A percentile compares a stretch with the other conserved stretches of the same genome.
phyloP scores from a whole-genome alignment of 2,329 filamentous ascomycete species.

The Penicillium capsulatum region DNA sequence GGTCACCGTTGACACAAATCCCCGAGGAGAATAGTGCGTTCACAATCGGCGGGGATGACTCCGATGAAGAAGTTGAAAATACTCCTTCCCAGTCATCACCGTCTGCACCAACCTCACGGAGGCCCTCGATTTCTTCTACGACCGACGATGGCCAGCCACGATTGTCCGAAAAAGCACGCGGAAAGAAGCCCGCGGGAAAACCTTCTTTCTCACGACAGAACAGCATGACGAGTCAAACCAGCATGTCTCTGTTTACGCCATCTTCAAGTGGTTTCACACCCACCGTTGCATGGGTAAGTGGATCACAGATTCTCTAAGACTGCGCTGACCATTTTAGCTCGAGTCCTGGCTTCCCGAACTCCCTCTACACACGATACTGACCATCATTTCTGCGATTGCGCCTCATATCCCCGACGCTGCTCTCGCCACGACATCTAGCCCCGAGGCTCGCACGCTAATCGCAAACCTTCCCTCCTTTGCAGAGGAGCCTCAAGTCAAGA shows the following conservation, averaged over 20 bases:
- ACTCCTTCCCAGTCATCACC: conserved; percentile 57
- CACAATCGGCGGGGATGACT: conserved; percentile 71
- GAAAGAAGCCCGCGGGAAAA: conserved; percentile 85
- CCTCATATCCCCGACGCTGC: conserved; percentile 49
- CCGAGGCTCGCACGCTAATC: conserved; percentile 42
- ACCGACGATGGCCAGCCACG: conserved; percentile 74
- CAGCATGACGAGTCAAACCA: conserved; percentile 74
- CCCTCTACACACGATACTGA: conserved; percentile 80
- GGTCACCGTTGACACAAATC: conserved; percentile 61
- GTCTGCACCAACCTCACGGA: conserved; percentile 54
- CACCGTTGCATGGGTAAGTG: conserved; percentile 65
- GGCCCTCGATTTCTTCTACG: conserved; percentile 64
- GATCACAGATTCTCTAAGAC: background rate
- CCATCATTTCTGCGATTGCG: conserved; percentile 62
- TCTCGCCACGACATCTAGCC: conserved; percentile 38
- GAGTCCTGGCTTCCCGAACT: conserved; percentile 91
- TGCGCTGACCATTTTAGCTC: conserved; percentile 52
- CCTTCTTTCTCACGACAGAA: conserved; percentile 86
- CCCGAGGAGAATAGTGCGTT: conserved; percentile 78
- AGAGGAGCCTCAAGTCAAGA: conserved; percentile 58
- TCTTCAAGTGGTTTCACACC: conserved; percentile 64
- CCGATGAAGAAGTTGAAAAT: conserved; percentile 60
- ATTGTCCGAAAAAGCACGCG: conserved; percentile 95
- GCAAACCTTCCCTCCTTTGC: conserved; percentile 42
- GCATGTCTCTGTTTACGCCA: conserved; percentile 57